Evolutionary conservation across 2,329 filamentous ascomycete species (phyloP), one percentile per base, ranked within the genome.

Genomic region (Ophiostoma australiae): DNA sequence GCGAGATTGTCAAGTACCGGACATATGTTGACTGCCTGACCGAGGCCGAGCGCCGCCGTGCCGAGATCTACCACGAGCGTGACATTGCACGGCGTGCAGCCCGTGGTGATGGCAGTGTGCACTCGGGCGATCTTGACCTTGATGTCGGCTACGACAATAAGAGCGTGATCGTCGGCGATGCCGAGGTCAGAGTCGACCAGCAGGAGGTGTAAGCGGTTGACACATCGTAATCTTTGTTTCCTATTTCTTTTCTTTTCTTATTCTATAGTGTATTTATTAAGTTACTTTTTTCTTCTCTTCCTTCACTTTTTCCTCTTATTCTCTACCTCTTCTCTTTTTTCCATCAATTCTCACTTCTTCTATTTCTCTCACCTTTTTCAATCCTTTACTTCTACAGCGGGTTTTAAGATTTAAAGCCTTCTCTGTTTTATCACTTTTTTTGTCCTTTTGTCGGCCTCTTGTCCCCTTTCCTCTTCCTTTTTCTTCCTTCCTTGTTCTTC

Each of bases 1-100:
- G 92, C 48, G 95, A 99, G 82, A 97, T 96, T 79, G 93, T 98
- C 80, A 98, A 98, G 80, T 98, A 97, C 81, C 86, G 91, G 72
- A 98, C 94, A 0, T 99, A 98, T 77, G 94, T 97, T 75, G 95
- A 98, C 79, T 90, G 89, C 44, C 82, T 99, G 69, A 85, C 89
- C 72, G 86, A 87, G 52, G 94, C 94, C 0, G 87, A 91, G 75
- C 81, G 78, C 41, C 85, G 88, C 70, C 93, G 91, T 78, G 85
- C 87, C 66, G 90, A 89, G 77, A 89, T 97, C 61, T 91, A 93
- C 75, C 78, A 79, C 3, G 88, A 90, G 78, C 80, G 88, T 70
- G 85, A 85, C 58, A 78, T 82, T 65, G 85, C 83, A 27, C 79
- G 82, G 66, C 80, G 83, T n/a, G 84, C 83, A 4, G 82, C 83